Conservation (phyloP, 441 rosid species). For the Melastoma candidum region DNA sequence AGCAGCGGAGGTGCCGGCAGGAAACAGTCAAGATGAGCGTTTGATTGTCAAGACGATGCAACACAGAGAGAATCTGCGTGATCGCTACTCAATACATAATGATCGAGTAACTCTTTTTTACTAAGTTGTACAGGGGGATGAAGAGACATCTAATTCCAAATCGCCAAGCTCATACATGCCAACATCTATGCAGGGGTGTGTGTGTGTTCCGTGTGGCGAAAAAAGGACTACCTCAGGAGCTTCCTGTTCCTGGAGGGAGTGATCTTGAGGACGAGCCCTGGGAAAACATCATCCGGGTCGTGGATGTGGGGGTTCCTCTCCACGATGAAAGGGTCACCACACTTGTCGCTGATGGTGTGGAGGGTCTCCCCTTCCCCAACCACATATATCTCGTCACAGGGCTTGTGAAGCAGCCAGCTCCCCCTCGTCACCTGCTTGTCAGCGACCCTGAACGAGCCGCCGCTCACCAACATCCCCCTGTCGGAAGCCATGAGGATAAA, state of each 20-base stretch:
- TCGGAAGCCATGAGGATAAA: slow-evolving; percentile 48
- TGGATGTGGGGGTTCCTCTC: slow-evolving; percentile 96
- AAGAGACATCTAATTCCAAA: too few species aligned
- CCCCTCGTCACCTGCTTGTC: slow-evolving; percentile 28
- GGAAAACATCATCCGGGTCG: slow-evolving; percentile 93
- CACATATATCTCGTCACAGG: slow-evolving; percentile 86
- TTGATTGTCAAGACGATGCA: too few species aligned
- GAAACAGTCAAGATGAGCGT: too few species aligned
- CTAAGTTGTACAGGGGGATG: too few species aligned
- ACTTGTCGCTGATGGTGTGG: slow-evolving; percentile 76
- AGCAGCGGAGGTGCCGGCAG: too few species aligned
- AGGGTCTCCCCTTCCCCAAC: slow-evolving; percentile 92
- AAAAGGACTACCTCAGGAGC: background rate
- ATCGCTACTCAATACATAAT: too few species aligned
- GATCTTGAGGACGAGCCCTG: slow-evolving; percentile 82
- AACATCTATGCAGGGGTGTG: background rate
- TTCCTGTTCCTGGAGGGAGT: slow-evolving; percentile 22
- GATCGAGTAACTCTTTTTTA: too few species aligned
- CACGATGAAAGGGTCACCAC: slow-evolving; percentile 80
- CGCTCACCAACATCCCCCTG: slow-evolving; percentile 17
- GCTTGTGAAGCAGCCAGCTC: slow-evolving; percentile 27
- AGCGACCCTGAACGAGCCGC: background rate
- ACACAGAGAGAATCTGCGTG: too few species aligned
- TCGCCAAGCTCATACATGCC: too few species aligned
- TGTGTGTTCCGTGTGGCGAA: background rate